phyloP scores from a whole-genome alignment of 306 rosid species.

The Sechiopsis laciniata region DNA sequence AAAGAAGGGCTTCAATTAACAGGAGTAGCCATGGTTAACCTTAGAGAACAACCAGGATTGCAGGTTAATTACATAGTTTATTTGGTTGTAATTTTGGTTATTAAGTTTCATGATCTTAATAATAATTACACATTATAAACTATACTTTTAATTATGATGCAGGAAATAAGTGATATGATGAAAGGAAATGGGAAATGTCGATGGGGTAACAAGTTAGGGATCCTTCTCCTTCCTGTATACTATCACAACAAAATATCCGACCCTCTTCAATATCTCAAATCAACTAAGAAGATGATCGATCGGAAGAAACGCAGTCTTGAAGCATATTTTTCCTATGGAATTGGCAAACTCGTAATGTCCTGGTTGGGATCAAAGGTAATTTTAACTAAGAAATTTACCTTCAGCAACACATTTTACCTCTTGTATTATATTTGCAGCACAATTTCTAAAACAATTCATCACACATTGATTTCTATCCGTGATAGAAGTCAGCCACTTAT shows the following conservation, averaged over 20 bases:
- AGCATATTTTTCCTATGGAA: conserved; percentile 50
- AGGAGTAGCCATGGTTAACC: conserved; percentile 73
- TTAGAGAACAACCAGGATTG: conserved; percentile 60
- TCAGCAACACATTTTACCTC: too few species aligned
- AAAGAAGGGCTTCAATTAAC: conserved; percentile 63
- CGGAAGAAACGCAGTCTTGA: conserved; percentile 62
- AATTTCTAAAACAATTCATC: too few species aligned
- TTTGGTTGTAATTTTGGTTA: too few species aligned
- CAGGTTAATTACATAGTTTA: conserved; percentile 39
- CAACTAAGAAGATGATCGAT: conserved; percentile 66
- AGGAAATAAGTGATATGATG: conserved; percentile 67
- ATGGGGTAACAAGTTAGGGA: conserved; percentile 85
- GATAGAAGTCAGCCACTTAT: too few species aligned
- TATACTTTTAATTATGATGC: background rate
- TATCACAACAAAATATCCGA: conserved; percentile 39
- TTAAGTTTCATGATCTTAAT: too few species aligned
- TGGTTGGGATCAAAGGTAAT: conserved; percentile 66
- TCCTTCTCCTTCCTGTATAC: conserved; percentile 58
- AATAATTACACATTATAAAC: too few species aligned
- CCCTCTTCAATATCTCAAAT: conserved; percentile 49
- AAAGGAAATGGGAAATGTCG: conserved; percentile 47
- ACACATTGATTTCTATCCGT: too few species aligned
- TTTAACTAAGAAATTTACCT: too few species aligned
- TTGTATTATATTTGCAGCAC: too few species aligned
- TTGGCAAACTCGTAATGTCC: conserved; percentile 45